These are phyloP conservation scores for Gnomoniopsis smithogilvyi DNA, from an alignment of 2,329 filamentous ascomycete species.

Conservation along the genomic window DNA sequence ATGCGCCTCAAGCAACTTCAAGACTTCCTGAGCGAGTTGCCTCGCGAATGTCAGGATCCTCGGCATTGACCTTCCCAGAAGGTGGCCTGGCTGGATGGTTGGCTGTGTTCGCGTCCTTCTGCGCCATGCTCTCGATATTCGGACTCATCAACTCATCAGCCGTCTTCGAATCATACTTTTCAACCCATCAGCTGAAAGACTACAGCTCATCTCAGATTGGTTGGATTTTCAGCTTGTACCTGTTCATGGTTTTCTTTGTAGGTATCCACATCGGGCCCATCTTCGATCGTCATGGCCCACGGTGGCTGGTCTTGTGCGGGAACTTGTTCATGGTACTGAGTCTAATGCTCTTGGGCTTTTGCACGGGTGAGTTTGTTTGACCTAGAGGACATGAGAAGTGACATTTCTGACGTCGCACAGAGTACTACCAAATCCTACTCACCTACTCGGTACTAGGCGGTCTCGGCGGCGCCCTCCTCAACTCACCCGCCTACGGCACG, in stretches of 20 bases:
- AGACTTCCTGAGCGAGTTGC: constrained; percentile 12
- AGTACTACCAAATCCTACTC: constrained; percentile 79
- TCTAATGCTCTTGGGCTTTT: constrained; percentile 67
- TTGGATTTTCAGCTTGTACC: constrained; percentile 84
- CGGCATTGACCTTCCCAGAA: constrained; percentile 60
- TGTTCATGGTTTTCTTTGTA: constrained; percentile 78
- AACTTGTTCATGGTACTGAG: constrained; percentile 59
- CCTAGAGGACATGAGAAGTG: not conserved
- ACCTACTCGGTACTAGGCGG: constrained; percentile 73
- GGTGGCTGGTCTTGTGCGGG: constrained; percentile 62
- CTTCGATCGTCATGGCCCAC: constrained; percentile 74
- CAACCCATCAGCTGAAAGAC: constrained; percentile 65
- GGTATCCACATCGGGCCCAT: constrained; percentile 79
- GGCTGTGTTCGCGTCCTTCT: constrained; percentile 75
- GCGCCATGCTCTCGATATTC: constrained; percentile 65
- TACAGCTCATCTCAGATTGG: constrained; percentile 67
- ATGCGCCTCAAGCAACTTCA: constrained; percentile 3
- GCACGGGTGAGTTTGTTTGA: constrained; percentile 41
- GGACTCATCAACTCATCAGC: constrained; percentile 74
- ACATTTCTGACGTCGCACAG: constrained; percentile 23
- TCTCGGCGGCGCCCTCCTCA: constrained; percentile 69
- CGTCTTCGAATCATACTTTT: constrained; percentile 75
- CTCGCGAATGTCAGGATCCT: constrained; percentile 17
- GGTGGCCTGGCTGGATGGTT: constrained; percentile 70
- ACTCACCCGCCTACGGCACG: constrained; percentile 71